phyloP scores from a whole-genome alignment of 805 yeast species.

The Lachancea meyersii region DNA sequence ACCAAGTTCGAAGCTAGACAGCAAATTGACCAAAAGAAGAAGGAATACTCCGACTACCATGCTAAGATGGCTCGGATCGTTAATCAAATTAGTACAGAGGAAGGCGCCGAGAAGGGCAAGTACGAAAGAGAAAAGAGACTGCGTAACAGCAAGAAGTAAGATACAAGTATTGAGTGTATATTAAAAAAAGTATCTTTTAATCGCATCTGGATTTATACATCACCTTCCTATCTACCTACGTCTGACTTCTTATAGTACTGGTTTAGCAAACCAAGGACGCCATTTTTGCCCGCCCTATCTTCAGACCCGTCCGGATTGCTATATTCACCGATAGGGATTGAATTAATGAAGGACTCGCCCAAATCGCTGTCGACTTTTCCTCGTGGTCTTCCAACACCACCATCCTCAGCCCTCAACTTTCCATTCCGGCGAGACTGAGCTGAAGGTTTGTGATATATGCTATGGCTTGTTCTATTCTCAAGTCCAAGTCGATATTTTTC shows the following conservation, averaged over 20 bases:
- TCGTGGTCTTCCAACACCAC: background rate
- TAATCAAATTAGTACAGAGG: constrained; percentile 83
- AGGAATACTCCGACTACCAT: constrained; percentile 73
- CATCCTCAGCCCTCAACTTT: background rate
- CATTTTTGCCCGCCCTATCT: constrained; percentile 27
- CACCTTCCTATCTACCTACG: constrained; percentile 16
- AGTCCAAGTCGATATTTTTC: background rate
- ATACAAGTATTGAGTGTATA: background rate
- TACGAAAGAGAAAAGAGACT: constrained; percentile 79
- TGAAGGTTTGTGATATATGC: background rate
- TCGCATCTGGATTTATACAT: background rate
- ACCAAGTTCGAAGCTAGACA: constrained; percentile 81
- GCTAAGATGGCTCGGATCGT: constrained; percentile 81
- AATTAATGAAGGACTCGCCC: constrained; percentile 42
- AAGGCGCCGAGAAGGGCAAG: constrained; percentile 90
- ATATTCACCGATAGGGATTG: constrained; percentile 25
- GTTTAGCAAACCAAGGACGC: constrained; percentile 75
- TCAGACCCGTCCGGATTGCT: constrained; percentile 7
- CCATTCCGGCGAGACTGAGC: background rate
- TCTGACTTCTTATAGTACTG: constrained; percentile 58
- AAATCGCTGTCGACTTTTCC: constrained; percentile 14
- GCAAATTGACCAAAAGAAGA: constrained; percentile 71
- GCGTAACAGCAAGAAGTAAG: constrained; percentile 42
- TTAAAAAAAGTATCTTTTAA: background rate
- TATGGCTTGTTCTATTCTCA: background rate